Base-by-base conservation (phyloP, 208 protist species). In the Zelonia costaricensis region DNA sequence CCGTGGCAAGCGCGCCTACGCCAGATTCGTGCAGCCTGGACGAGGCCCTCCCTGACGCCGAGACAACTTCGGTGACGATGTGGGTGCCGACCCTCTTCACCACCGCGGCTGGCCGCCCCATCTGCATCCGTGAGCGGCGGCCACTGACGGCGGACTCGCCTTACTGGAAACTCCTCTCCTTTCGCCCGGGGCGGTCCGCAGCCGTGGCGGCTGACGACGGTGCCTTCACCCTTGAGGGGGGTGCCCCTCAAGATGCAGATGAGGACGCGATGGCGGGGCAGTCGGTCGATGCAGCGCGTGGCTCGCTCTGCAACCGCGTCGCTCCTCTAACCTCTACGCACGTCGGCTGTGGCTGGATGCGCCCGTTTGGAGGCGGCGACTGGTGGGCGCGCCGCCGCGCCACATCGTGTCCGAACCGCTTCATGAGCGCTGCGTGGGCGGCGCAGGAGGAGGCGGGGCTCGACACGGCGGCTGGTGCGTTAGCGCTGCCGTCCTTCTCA, bases 11-110 rank as follows among this genome's bases (percentile, higher is more conserved):
- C 10, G 15, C 10, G 10, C 10, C 10, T 42, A 42, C 36, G 36
- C 10, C 15, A 42, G 10, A 9, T 15, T 42, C 36, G 10, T 42
- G 36, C 6, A 15, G n/a, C 27, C 3, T 22, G 2, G n/a, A 16
- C 4, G 15, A 27, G 2, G 30, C 36, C 23, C 36, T 4, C 30
- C 5, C 8, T 49, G 40, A 54, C 10, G 20, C 16, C 23, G 28
- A 40, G 31, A 12, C 44, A 30, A 35, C 57, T 23, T 30, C 42
- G 13, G 30, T 68, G 16, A 51, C 46, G 27, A 30, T 80, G 18
- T 75, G 61, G 54, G 75, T 85, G 4, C 85, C 85, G 0, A 85
- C 79, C 23, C 48, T 75, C 52, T 92, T 92, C 57, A 88, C 82
- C 18, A 85, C 76, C 3, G 78, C 79, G 3, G 71, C 69, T 30